Base-by-base conservation (phyloP, 75 land plant genomes). In the Gnetum montanum region DNA sequence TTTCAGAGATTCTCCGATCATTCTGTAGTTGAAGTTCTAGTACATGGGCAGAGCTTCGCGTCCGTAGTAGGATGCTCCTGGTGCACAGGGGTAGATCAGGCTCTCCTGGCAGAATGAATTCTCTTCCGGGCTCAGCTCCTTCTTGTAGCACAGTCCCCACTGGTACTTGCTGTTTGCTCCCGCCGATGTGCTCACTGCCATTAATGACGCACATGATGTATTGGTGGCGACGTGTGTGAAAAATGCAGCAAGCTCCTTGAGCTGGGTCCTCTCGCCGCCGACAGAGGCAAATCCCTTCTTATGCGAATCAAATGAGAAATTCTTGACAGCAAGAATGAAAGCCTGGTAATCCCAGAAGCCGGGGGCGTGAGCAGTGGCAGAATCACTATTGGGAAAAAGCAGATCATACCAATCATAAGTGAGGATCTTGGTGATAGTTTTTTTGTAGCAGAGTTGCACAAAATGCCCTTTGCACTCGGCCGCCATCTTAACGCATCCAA, bases 111-210 rank as follows among this genome's bases (percentile, higher is more conserved):
- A 69, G 66, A 85, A 84, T 68, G 83, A 86, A 7, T 25, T 0
- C 36, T 83, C 54, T 57, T 56, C 64, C 2, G 87, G 90, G 41
- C 88, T 84, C 70, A 90, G 31, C 52, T 90, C 96, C 25, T 65
- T 59, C 51, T 86, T 90, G 66, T 86, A 90, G 72, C 96, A 90
- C 7, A 90, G 74, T 8, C 96, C 96, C 87, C 87, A 90, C 38
- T 73, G 63, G 33, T 46, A 59, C 3, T 63, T 57, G 1, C 49
- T 45, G 26, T 59, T 64, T 34, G 37, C 53, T 2, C 49, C 33
- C 25, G 49, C 64, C 18, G 64, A 16, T 28, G 61, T 31, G 31
- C 72, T 63, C 15, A 57, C 64, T 38, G 74, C 52, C 30, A 11
- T 4, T 15, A 53, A 34, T 25, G 55, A 33, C 20, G 33, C 55